Base-by-base conservation (phyloP, 345 rosid species). In the Ceriops decandra region DNA sequence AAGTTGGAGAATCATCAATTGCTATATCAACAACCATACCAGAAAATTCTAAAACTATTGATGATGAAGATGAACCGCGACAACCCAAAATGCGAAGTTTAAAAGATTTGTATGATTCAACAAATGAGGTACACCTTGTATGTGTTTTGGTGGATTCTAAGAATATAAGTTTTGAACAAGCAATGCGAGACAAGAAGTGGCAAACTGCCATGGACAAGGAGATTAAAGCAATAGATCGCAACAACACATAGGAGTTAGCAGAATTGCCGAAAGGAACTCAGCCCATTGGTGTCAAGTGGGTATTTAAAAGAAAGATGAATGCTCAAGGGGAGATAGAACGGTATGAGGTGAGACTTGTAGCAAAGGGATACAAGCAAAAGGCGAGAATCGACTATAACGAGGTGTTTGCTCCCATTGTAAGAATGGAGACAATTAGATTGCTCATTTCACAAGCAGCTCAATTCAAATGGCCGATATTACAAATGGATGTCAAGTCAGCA, bases 111-210 rank as follows among this genome's bases (percentile, higher is more conserved):
- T 24, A 24, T 24, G 26, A 24, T 24, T 24, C 26, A 1, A 24
- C 26, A 24, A 24, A 24, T 24, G 26, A 24, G 26, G 26, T 71
- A 56, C 68, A 71, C 38, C 62, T 71, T n/a, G 69, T 71, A 51
- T 71, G 69, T 56, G 22, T 53, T 51, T 64, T 71, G 58, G 69
- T 9, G 17, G 52, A 63, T 63, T 4, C 67, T 9, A 24, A 38
- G 33, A 38, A 24, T 24, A 63, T 51, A 13, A 49, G 16, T 4
- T 51, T 28, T 52, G 47, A 30, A 19, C 42, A 66, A 0, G 47
- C 49, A 3, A n/a, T 66, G 30, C 38, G 17, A 20, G 60, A 66
- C 28, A 52, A 51, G 28, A 66, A 66, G 26, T 66, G 21, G 69
- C 7, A 30, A 66, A 6, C 1, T 5, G 57, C 68, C 7, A 64